phyloP scores from a whole-genome alignment of 1,284 basidiomycete genomes.

The Cutaneotrichosporon curvatum region DNA sequence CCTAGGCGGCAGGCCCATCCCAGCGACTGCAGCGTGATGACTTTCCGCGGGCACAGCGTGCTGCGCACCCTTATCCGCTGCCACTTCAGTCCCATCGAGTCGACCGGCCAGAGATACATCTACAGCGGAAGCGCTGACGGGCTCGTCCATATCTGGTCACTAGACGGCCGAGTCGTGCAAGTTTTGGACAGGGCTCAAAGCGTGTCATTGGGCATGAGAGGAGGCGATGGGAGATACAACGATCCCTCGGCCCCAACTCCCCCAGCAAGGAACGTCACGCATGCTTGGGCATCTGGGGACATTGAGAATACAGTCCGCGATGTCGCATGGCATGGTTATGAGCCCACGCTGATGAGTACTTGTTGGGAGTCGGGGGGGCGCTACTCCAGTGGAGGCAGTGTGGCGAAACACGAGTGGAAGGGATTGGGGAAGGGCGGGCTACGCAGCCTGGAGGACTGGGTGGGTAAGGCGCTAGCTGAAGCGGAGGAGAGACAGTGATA shows the following conservation, averaged over 20 bases:
- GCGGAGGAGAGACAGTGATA: not conserved
- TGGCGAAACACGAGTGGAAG: constrained; percentile 92
- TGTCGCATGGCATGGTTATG: constrained; percentile 54
- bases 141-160: constrained; percentile 72
- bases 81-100: constrained; percentile 86
- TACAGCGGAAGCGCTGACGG: constrained; percentile 63
- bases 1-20: constrained; percentile 55
- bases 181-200: constrained; percentile 74
- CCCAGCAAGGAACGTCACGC: constrained; percentile 21
- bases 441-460: constrained; percentile 63
- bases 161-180: constrained; percentile 62
- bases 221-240: constrained; percentile 16
- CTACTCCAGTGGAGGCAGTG: constrained; percentile 56
- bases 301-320: constrained; percentile 54
- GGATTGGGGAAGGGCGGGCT: constrained; percentile 64
- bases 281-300: constrained; percentile 1
- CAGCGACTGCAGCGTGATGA: constrained; percentile 89
- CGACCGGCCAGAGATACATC: constrained; percentile 86
- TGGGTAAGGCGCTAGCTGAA: constrained; percentile 53
- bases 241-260: constrained; percentile 40
- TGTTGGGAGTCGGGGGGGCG: constrained; percentile 62
- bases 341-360: constrained; percentile 84
- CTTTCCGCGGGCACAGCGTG: constrained; percentile 87
- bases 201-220: constrained; percentile 52
- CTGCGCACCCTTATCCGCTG: constrained; percentile 88